Conservation (phyloP, 2,329 filamentous ascomycete species). For the Botrytis porri region DNA sequence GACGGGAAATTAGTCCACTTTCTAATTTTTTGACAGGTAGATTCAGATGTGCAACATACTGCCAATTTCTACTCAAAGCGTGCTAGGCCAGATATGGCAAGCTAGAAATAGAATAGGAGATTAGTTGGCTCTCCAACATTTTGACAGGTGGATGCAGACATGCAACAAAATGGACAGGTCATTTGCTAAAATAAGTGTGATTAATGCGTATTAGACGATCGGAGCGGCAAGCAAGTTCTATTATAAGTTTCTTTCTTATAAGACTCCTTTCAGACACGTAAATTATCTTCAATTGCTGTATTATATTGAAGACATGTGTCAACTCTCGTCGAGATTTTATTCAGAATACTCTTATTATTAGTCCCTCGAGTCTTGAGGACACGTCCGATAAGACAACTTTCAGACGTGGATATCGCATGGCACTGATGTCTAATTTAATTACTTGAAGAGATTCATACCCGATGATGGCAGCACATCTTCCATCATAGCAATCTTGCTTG, state of each 20-base stretch:
- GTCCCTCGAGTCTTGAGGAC: background rate
- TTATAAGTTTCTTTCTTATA: background rate
- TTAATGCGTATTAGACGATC: background rate
- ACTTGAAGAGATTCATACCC: background rate
- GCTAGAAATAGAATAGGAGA: background rate
- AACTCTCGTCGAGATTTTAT: background rate
- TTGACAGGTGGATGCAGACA: background rate
- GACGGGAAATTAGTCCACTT: background rate
- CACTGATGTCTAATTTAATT: background rate
- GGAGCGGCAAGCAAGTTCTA: background rate
- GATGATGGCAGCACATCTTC: background rate
- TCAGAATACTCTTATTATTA: background rate
- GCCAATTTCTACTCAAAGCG: background rate
- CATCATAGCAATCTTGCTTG: background rate
- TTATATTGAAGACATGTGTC: background rate
- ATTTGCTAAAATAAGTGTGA: background rate
- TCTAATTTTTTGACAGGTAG: background rate
- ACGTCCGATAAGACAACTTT: background rate
- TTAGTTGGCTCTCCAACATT: background rate
- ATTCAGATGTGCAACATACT: background rate
- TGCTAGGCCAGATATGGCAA: background rate
- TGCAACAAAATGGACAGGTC: background rate
- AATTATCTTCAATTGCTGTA: background rate
- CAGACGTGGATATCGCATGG: background rate
- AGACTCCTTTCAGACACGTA: background rate